Conservation (phyloP, 345 rosid genomes). For the Eucalyptus pumila region DNA sequence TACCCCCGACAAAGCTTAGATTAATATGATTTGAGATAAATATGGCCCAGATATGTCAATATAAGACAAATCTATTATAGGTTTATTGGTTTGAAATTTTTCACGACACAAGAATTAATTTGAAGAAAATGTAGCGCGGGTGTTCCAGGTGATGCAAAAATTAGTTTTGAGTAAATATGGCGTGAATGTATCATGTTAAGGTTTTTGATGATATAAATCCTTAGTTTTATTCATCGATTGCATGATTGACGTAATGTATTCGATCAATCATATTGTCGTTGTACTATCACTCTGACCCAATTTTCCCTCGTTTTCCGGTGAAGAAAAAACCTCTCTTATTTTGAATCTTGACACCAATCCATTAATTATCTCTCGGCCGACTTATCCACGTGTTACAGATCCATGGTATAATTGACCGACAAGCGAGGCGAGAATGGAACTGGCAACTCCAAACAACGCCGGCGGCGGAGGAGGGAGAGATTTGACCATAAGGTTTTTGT, state of each 20-base stretch:
- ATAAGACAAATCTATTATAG: accelerated
- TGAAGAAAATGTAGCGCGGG: accelerated
- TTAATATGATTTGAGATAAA: too few relatives aligned
- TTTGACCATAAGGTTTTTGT: background rate
- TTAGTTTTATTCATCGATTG: background rate
- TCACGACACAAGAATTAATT: too few relatives aligned
- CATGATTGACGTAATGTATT: accelerated
- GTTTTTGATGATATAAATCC: too few relatives aligned
- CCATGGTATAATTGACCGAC: background rate
- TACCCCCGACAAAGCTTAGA: accelerated
- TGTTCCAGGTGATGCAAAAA: too few relatives aligned
- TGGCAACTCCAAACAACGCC: background rate
- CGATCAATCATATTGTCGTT: accelerated
- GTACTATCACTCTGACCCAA: background rate
- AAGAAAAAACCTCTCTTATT: background rate
- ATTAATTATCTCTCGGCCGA: background rate
- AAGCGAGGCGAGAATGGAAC: background rate
- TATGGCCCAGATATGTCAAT: accelerated
- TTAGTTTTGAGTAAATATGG: too few relatives aligned
- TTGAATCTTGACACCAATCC: background rate
- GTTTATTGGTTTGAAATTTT: too few relatives aligned
- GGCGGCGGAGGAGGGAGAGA: background rate
- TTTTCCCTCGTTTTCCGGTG: background rate
- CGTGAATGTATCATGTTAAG: accelerated
- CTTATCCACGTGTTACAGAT: background rate